Percentiles rank a stretch among this genome's conserved stretches.
Conservation (phyloP, 2,329 filamentous ascomycete species). For the Neoascochyta sp. region DNA sequence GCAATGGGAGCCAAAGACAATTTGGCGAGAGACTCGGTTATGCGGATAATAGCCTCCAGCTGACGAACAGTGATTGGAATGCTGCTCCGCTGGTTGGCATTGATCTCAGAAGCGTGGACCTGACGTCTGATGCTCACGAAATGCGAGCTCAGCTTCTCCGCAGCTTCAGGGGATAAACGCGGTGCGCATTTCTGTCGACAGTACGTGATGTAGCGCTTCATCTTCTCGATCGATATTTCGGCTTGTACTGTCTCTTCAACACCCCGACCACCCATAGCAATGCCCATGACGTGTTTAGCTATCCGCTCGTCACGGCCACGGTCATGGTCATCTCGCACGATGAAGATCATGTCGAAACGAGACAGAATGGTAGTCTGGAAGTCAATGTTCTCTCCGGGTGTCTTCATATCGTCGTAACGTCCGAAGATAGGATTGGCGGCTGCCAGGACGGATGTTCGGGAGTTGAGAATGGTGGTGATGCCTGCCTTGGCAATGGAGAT, state of each 20-base stretch:
- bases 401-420: slow-evolving; percentile 96
- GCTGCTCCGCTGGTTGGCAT: slow-evolving; percentile 83
- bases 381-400: slow-evolving; percentile 96
- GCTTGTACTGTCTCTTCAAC: slow-evolving; percentile 78
- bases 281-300: slow-evolving; percentile 93
- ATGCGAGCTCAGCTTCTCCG: slow-evolving; percentile 93
- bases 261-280: slow-evolving; percentile 88
- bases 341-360: slow-evolving; percentile 99
- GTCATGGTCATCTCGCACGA: slow-evolving; percentile 93
- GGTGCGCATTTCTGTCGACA: slow-evolving; percentile 94
- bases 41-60: slow-evolving; percentile 93
- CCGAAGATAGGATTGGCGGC: slow-evolving; percentile 98
- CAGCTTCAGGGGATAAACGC: slow-evolving; percentile 81
- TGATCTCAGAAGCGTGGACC: slow-evolving; percentile 84
- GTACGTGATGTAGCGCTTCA: slow-evolving; percentile 96
- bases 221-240: slow-evolving; percentile 91
- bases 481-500: slow-evolving; percentile 98
- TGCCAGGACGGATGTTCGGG: slow-evolving; percentile 88
- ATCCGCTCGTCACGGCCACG: slow-evolving; percentile 86
- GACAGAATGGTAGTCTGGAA: slow-evolving; percentile 98
- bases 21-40: slow-evolving; percentile 93
- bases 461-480: slow-evolving; percentile 97
- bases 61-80: slow-evolving; percentile 98
- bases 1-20: slow-evolving; percentile 80
- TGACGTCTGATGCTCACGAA: slow-evolving; percentile 95